Base-by-base conservation (phyloP, 768 basidiomycete genomes). In the Roridomyces roridus region DNA sequence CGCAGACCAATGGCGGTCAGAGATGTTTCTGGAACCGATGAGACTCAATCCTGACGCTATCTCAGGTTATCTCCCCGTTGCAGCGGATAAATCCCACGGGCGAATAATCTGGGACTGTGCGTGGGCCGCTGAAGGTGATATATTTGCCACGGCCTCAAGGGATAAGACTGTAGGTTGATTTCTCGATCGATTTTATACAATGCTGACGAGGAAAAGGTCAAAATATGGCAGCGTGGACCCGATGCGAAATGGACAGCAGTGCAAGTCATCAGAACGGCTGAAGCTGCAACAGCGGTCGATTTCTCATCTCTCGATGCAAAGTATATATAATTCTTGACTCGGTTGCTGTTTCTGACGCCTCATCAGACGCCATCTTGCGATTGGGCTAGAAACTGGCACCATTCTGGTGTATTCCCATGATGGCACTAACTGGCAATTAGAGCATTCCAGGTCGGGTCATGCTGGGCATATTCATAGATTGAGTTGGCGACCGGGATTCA, bases 71-170 rank as follows among this genome's bases (percentile, higher is more conserved):
- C 60, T 76, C 8, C 85, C 87, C 3, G 65, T 87, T 20, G 84
- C 85, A 5, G 80, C 84, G 15, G 86, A 94, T 54, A 96, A 92
- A 73, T 87, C 92, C 0, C 97, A 98, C 71, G 83, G 84, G 1
- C 84, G 97, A 35, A 97, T 99, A 66, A 90, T 99, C 31, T 96
- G 97, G 94, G 97, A 98, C 69, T 92, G 91, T 66, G 85, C 87
- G 14, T 99, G 96, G 94, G 80, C 90, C 1, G 67, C 74, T 1
- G 88, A 92, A 62, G 86, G 87, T 7, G 82, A 87, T 63, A 66
- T 89, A 15, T 99, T 99, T 67, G 95, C 87, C 11, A 98, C 97
- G 3, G 96, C 92, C 1, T 95, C 96, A 3, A 84, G 97, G 39
- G 97, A 99, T 73, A 98, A 96, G 76, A 93, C 92, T 14, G 96